Conservation (phyloP, 192 early-diverging fungal species). For the Backusella parvicylindrica region DNA sequence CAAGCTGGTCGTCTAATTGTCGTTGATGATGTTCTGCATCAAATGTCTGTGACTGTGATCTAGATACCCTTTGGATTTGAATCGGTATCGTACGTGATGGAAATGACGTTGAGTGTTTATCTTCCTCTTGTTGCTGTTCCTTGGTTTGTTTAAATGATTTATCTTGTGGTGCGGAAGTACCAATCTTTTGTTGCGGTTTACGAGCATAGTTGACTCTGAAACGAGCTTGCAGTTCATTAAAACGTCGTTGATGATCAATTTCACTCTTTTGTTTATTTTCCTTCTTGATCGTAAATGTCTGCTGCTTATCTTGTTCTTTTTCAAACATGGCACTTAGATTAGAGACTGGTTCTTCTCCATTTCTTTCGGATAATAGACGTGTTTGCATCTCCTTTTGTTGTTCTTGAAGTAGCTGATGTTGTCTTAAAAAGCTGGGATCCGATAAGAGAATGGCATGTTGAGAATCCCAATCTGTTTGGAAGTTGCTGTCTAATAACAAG, state of each 20-base stretch:
- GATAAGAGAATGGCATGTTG: slow-evolving; percentile 24
- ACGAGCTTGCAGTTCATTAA: slow-evolving; percentile 29
- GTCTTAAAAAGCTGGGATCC: slow-evolving; percentile 18
- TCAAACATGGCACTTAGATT: slow-evolving; percentile 26
- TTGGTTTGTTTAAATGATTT: not conserved
- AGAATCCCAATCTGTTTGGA: not conserved
- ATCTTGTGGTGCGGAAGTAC: slow-evolving; percentile 15
- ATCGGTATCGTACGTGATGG: slow-evolving; percentile 32
- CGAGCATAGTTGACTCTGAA: slow-evolving; percentile 32
- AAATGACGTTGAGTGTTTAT: slow-evolving; percentile 2
- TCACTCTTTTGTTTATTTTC: not conserved
- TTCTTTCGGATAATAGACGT: slow-evolving; percentile 13
- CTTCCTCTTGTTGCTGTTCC: not conserved
- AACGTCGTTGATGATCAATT: slow-evolving; percentile 30
- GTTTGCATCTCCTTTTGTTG: slow-evolving; percentile 24
- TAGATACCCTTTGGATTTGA: slow-evolving; percentile 25
- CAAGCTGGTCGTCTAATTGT: slow-evolving; percentile 59
- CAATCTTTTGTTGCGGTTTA: slow-evolving; percentile 17
- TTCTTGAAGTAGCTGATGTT: slow-evolving; percentile 27
- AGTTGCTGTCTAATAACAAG: not conserved
- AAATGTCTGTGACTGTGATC: not conserved
- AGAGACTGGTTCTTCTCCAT: not conserved
- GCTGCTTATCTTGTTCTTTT: not conserved
- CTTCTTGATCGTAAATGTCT: not conserved
- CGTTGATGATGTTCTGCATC: slow-evolving; percentile 49